These are phyloP conservation scores for Penicillium turbatum DNA, from an alignment of 495 filamentous ascomycete genomes.

Conservation along the genomic window DNA sequence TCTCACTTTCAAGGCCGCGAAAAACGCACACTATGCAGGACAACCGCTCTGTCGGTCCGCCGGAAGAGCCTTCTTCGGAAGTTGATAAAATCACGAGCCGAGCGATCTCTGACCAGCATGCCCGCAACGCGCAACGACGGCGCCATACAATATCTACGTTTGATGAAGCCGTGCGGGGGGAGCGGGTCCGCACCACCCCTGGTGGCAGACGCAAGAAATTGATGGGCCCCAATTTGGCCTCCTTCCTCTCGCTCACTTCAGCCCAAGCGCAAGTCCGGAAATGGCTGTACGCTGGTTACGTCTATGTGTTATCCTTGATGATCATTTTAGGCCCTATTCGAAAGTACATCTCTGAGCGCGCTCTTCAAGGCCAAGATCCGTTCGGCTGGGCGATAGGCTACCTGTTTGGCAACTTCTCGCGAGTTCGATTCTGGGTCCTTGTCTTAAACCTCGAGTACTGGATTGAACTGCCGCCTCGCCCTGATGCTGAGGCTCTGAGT, in stretches of 20 bases:
- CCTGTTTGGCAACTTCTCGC: constrained; percentile 72
- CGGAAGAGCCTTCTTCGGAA: constrained; percentile 16
- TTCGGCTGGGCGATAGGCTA: constrained; percentile 92
- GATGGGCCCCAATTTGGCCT: constrained; percentile 60
- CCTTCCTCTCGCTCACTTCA: constrained; percentile 76
- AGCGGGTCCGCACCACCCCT: constrained; percentile 50
- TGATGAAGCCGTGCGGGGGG: constrained; percentile 30
- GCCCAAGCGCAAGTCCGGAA: constrained; percentile 70
- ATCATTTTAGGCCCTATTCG: constrained; percentile 71
- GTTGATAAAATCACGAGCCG: constrained; percentile 24
- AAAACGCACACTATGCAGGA: constrained; percentile 30
- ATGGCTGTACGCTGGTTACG: constrained; percentile 76
- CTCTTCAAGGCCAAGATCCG: constrained; percentile 70
- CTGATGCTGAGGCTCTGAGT: constrained; percentile 24
- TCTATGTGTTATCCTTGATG: constrained; percentile 60
- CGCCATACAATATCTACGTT: constrained; percentile 52
- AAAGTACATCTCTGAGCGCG: constrained; percentile 58
- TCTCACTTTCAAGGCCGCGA: constrained; percentile 20
- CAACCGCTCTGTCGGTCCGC: constrained; percentile 9
- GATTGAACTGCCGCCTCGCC: constrained; percentile 65
- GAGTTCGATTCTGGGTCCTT: constrained; percentile 62
- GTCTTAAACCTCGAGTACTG: constrained; percentile 64
- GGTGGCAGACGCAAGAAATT: constrained; percentile 64
- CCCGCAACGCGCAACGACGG: constrained; percentile 23
- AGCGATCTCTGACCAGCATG: constrained; percentile 19